A percentile compares a stretch with the other conserved stretches of the same genome.
Evolutionary conservation across 768 basidiomycete species (phyloP).

Genomic region (Lactarius indigo): DNA sequence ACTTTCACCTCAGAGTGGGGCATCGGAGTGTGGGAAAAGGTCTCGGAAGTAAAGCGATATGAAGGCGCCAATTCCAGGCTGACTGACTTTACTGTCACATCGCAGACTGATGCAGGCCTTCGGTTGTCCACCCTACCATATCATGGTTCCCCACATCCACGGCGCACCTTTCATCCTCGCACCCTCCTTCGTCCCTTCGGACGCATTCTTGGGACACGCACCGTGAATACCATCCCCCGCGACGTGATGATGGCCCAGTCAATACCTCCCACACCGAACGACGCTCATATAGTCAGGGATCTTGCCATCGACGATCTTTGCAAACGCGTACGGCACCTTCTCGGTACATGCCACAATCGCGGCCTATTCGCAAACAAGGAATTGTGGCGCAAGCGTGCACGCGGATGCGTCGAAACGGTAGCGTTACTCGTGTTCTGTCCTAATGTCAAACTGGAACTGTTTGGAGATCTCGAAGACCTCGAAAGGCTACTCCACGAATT

Average conservation of each 20-base stretch:
- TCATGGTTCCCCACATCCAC: neutral
- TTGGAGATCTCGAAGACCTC: constrained; percentile 3
- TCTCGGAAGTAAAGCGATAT: neutral
- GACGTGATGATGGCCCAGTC: neutral
- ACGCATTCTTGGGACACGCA: too few relatives aligned
- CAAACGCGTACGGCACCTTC: too few relatives aligned
- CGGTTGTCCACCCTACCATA: neutral
- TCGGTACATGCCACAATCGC: too few relatives aligned
- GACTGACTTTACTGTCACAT: neutral
- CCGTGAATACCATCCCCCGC: neutral
- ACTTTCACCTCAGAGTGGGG: constrained; percentile 19
- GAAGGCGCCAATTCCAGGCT: neutral
- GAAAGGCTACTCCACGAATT: neutral
- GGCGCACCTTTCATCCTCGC: too few relatives aligned
- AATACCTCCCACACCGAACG: neutral
- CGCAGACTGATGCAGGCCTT: neutral
- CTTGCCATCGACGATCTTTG: too few relatives aligned
- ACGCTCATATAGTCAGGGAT: too few relatives aligned
- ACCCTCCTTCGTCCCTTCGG: too few relatives aligned
- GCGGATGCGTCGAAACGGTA: too few relatives aligned
- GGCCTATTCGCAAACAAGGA: too few relatives aligned
- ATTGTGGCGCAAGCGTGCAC: too few relatives aligned
- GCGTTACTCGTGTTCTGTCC: too few relatives aligned
- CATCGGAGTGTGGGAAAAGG: constrained; percentile 2
- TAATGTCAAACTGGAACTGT: neutral